Base-by-base conservation (phyloP, 2,329 filamentous ascomycete genomes). In the Eutypella sp. region DNA sequence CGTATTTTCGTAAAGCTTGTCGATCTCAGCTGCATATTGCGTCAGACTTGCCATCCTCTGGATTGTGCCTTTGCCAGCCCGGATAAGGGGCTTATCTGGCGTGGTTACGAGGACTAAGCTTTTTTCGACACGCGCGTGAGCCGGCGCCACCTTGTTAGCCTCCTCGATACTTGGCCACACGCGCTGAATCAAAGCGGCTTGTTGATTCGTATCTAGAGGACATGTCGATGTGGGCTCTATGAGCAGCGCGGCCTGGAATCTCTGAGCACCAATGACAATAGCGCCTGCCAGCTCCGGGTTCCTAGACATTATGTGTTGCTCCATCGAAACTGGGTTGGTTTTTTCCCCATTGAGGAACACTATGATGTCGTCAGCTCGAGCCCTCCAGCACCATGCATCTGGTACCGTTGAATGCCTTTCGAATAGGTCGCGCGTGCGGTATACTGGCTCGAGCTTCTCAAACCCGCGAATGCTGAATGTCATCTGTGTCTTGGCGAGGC, bases 261-360 rank as follows among this genome's bases (percentile, higher is more conserved):
- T 41, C 40, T 57, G 53, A 1, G 52, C 23, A 9, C 55, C 56
- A 15, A 57, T 37, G 2, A 57, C 52, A 5, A 58, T 37, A 16
- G 48, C 55, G 9, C 52, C 51, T n/a, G 36, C 44, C 2, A 58
- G 27, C 7, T 45, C 48, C 0, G 50, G 45, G 31, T 57, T 58
- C 2, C 15, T 33, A 8, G 50, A 49, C n/a, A 54, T 40, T 3
- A 57, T 25, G 24, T 54, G 43, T 37, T 57, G 52, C 45, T 65
- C 60, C 56, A 64, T 61, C 1, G 57, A 55, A 8, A 61, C 46
- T 1, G 57, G 59, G 42, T 61, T 61, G 2, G 55, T 56, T 41
- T 61, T 64, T 24, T 63, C 60, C 16, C 54, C 63, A 49, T 57
- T 67, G 2, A 59, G 46, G 16, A 61, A 61, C 8, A 64, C 55